Percentiles rank a stretch among this genome's conserved stretches.
phyloP scores from a whole-genome alignment of 768 basidiomycete genomes.

The Mycena pura region DNA sequence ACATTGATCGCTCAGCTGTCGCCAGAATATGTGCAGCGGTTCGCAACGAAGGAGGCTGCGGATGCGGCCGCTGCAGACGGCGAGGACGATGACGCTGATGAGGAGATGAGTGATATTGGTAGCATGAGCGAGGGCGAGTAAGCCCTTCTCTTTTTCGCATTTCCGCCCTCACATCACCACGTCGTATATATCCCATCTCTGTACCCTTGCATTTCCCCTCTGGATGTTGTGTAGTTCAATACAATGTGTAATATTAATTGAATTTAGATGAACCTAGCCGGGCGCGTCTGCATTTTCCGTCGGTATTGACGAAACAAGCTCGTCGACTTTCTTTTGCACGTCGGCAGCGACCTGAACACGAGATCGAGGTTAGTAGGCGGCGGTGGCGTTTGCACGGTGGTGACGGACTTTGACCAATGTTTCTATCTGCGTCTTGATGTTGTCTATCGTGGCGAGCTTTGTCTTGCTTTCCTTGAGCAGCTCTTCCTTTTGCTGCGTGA shows the following conservation, averaged over 20 bases:
- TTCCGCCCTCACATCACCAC: constrained; percentile 8
- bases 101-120: constrained; percentile 87
- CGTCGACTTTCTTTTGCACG: constrained; percentile 77
- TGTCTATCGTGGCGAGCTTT: constrained; percentile 77
- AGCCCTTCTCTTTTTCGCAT: constrained; percentile 27
- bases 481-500: constrained; percentile 74
- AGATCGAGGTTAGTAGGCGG: constrained; percentile 20
- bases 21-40: constrained; percentile 93
- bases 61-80: constrained; percentile 72
- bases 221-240: constrained; percentile 25
- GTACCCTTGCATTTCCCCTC: constrained; percentile 25
- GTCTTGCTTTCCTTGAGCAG: constrained; percentile 80
- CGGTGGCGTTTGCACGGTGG: constrained; percentile 1
- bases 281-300: constrained; percentile 7
- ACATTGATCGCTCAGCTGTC: background rate
- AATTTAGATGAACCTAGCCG: constrained; percentile 20
- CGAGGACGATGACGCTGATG: constrained; percentile 75
- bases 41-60: constrained; percentile 88
- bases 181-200: constrained; percentile 22
- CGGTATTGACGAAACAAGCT: constrained; percentile 60
- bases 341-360: constrained; percentile 68
- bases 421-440: constrained; percentile 80
- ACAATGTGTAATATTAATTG: constrained; percentile 29
- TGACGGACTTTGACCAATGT: constrained; percentile 68
- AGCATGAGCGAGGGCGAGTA: constrained; percentile 79